Conservation (phyloP, 306 rosid genomes). For the Lithocarpus polystachyus region DNA sequence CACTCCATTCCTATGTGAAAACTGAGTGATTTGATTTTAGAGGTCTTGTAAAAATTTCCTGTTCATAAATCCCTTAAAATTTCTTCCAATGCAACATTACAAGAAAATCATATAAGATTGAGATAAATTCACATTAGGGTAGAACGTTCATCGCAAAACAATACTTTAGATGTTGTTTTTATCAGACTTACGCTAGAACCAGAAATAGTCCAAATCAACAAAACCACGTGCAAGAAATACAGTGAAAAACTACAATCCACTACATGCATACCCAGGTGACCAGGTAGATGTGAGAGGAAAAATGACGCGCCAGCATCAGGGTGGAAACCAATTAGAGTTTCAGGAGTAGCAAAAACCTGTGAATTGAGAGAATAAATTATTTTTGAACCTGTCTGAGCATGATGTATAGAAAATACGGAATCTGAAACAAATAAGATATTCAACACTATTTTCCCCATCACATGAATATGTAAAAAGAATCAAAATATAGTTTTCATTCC, state of each 20-base stretch:
- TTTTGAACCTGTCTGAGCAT: neutral
- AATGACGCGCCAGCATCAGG: slow-evolving; percentile 97
- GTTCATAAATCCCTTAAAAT: neutral
- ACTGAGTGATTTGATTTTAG: neutral
- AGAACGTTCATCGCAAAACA: neutral
- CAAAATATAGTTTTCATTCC: slow-evolving; percentile 4
- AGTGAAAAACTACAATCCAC: slow-evolving; percentile 3
- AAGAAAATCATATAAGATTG: neutral
- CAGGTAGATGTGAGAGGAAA: slow-evolving; percentile 86
- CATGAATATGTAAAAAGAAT: slow-evolving; percentile 3
- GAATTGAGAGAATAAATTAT: slow-evolving; percentile 24
- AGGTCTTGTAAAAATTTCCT: neutral
- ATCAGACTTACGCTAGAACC: slow-evolving; percentile 1
- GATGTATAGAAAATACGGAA: neutral
- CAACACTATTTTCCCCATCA: neutral
- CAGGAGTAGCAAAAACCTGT: slow-evolving; percentile 90
- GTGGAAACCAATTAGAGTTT: slow-evolving; percentile 91
- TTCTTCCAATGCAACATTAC: neutral
- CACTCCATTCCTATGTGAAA: neutral
- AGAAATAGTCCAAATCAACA: slow-evolving; percentile 6
- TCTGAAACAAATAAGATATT: neutral
- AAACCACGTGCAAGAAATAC: slow-evolving; percentile 1
- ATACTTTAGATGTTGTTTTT: no score
- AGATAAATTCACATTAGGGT: neutral
- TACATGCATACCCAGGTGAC: slow-evolving; percentile 65